Percentiles rank a stretch among this genome's conserved stretches.
Conservation (phyloP, 305 asterid genomes). For the Solanum hybrid region DNA sequence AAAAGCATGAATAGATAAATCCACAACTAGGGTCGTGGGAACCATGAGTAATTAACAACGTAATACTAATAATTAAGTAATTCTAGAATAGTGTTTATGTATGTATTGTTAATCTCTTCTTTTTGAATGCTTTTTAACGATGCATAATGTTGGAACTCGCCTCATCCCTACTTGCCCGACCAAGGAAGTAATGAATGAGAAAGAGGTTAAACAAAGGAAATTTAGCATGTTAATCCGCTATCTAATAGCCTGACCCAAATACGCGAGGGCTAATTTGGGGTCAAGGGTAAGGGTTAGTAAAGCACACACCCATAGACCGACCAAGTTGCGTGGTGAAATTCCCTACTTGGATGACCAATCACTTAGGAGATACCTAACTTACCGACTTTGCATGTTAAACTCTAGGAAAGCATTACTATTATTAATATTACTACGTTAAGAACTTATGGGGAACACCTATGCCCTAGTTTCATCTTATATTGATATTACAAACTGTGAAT, state of each 20-base stretch:
- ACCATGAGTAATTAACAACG: background rate
- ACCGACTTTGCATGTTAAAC: too few species aligned
- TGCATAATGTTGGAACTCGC: background rate
- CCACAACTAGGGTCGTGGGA: background rate
- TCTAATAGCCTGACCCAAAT: too few species aligned
- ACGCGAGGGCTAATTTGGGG: background rate
- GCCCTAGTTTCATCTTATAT: background rate
- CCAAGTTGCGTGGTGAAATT: background rate
- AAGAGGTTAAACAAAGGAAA: background rate
- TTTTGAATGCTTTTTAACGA: background rate
- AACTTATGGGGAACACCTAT: background rate
- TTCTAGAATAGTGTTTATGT: background rate
- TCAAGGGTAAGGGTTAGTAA: background rate
- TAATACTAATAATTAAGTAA: background rate
- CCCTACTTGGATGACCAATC: too few species aligned
- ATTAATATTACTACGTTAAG: background rate
- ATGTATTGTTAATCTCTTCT: background rate
- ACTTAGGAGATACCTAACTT: too few species aligned
- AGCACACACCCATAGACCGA: too few species aligned
- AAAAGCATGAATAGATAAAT: background rate
- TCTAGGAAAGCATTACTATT: background rate
- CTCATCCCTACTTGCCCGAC: background rate
- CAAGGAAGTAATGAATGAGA: background rate
- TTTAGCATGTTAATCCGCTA: background rate
- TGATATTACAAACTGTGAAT: background rate